Evolutionary conservation across 768 basidiomycete genomes (phyloP).

Genomic region (Lactarius pseudohatsudake): DNA sequence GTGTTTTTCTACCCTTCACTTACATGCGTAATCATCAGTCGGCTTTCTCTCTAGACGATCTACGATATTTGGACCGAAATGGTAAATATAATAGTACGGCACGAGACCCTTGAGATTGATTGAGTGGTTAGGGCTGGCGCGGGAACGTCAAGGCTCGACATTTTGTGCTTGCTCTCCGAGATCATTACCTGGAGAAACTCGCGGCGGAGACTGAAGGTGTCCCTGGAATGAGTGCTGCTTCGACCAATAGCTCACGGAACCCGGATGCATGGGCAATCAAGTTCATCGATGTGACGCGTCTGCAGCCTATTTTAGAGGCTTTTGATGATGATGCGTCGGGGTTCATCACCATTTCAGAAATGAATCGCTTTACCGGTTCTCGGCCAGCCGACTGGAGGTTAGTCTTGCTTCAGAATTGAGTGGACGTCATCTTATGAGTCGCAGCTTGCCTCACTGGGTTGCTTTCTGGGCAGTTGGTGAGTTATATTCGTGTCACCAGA

Average conservation of each 20-base stretch:
- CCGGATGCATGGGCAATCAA: conserved; percentile 35
- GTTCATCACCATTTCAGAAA: conserved; percentile 36
- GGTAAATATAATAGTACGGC: conserved; percentile 18
- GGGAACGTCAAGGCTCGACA: conserved; percentile 28
- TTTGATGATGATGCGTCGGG: conserved; percentile 40
- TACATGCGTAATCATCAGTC: neutral
- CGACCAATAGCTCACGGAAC: neutral
- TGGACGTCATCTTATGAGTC: neutral
- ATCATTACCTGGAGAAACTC: conserved; percentile 35
- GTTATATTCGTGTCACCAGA: neutral
- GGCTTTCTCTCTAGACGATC: neutral
- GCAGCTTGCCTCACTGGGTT: conserved; percentile 35
- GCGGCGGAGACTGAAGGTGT: conserved; percentile 1
- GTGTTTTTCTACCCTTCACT: neutral
- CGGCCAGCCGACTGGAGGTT: conserved; percentile 35
- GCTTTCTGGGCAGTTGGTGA: conserved; percentile 35
- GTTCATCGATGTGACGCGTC: conserved; percentile 27
- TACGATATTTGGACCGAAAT: conserved; percentile 32
- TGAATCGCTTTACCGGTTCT: conserved; percentile 35
- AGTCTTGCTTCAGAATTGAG: neutral
- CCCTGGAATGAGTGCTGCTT: neutral
- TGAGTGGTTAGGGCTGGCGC: conserved; percentile 24
- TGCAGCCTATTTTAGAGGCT: conserved; percentile 35
- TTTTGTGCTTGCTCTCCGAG: conserved; percentile 34
- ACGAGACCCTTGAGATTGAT: neutral